These are phyloP conservation scores for Pouteria campechiana DNA, from an alignment of 179 eudicot genomes.

Conservation along the genomic window DNA sequence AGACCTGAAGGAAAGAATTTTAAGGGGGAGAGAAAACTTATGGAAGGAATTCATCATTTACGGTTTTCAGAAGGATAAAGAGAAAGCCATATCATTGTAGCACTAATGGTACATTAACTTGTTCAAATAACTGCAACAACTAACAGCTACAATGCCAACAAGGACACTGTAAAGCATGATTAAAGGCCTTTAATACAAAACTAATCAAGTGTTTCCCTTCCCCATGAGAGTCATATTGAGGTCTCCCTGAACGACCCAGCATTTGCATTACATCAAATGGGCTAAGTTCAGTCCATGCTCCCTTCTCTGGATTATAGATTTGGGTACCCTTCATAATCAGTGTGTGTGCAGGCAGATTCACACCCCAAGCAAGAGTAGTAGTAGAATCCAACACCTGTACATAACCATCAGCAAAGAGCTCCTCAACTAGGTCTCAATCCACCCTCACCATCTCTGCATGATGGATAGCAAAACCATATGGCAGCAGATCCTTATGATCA, in stretches of 20 bases:
- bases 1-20: too few species aligned
- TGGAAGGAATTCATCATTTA: too few species aligned
- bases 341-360: conserved; percentile 86
- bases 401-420: conserved; percentile 65
- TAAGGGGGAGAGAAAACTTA: too few species aligned
- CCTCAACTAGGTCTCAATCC: conserved; percentile 83
- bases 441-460: conserved; percentile 93
- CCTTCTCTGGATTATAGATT: conserved; percentile 90
- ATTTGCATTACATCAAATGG: conserved; percentile 98
- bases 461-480: conserved; percentile 95
- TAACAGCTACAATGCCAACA: too few species aligned
- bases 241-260: conserved; percentile 99
- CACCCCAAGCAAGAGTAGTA: conserved; percentile 98
- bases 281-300: conserved; percentile 95
- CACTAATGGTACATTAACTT: too few species aligned
- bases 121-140: too few species aligned
- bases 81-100: too few species aligned
- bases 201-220: too few species aligned
- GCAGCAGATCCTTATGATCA: conserved; percentile 81
- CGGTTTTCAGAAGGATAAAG: too few species aligned
- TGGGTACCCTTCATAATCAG: conserved; percentile 96
- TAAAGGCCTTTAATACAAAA: too few species aligned
- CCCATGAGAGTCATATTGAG: conserved; percentile 84
- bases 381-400: conserved; percentile 89
- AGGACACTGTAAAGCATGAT: too few species aligned